Evolutionary conservation across 2,329 filamentous ascomycete genomes (phyloP), one percentile per base, ranked within the genome.

Genomic region (Clonostachys solani): DNA sequence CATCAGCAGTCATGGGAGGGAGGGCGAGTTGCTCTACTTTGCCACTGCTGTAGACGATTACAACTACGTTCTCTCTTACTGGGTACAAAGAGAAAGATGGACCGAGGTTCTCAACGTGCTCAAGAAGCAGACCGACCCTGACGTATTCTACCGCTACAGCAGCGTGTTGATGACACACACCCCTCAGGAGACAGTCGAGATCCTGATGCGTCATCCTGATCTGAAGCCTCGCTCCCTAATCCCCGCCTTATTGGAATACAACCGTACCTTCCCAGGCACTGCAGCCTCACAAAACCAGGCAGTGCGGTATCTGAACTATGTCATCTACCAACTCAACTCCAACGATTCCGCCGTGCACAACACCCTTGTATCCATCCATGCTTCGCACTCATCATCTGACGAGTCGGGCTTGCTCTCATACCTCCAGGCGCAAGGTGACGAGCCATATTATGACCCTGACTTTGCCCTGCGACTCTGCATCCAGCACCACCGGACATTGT

Each of bases 391-490:
- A 3, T n/a, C 36, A 7, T 90, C 89, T 4, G 91, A 95, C 48
- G 94, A 99, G 69, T 84, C 87, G 0, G 87, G 87, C 1, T 79
- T 99, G 2, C 78, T 97, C 38, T 81, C 86, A 7, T 99, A 99
- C 61, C 83, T 99, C 7, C 88, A 96, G 66, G 86, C 88, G 1
- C 92, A 99, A 67, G 89, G 89, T 33, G 84, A 89, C 44, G 87
- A 94, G 59, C 88, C 89, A 42, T 81, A 83, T 42, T 99, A 95
- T 64, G 94, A 99, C 62, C 89, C 90, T 3, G 94, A 99, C 65
- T 99, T 99, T 67, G 94, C 94, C 2, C 83, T 99, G 33, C 87
- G 94, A 12, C 79, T 97, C 12, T 99, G 94, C 68, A 97, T 99
- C 54, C 88, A 96, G 58, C 85, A 99, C 67, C 85, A 92, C 55